Evolutionary conservation across 2,329 filamentous ascomycete genomes (phyloP), one percentile per base, ranked within the genome.

Genomic region (Fusarium nurragi): DNA sequence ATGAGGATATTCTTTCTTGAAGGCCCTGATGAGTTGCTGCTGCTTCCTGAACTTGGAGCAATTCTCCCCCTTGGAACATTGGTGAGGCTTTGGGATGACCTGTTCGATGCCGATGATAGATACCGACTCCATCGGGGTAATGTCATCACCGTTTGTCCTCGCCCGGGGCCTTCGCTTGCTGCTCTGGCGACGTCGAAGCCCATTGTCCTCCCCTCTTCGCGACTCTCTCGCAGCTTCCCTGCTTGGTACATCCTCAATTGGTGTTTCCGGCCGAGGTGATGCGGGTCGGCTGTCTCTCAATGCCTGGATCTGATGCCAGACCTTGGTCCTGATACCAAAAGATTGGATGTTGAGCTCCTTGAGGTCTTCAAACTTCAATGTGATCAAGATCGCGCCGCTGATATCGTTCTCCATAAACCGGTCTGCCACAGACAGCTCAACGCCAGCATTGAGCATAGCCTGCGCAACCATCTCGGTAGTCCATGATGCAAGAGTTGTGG

Each of bases 31-130:
- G 76, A 92, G 85, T 30, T 88, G 86, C 76, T 97, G 91, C 73
- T 94, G 90, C 75, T 90, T 92, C 75, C 85, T 87, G 85, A 86
- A 97, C 76, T 93, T 96, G 45, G 87, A 83, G 77, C 94, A 97
- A 69, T 90, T 88, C 76, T 95, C 91, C 41, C 94, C 94, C 76
- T 96, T 97, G 41, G 88, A 87, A 79, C 94, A 97, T 54, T 85
- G 85, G 77, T 97, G 94, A 16, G 90, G 87, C 78, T 92, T 94
- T 6, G 93, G 93, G 52, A 97, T 84, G 51, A 95, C 81, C 76
- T 97, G 92, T 78, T 97, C 93, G 64, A 97, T 97, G 25, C 91
- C 93, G 30, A 97, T 93, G 69, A 97, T 97, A 1, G 93, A 97
- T 5, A 95, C 89, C 1, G 92, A 94, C 75, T 97, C 92, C 57